Conservation (phyloP, 768 basidiomycete species). For the Galerina marginata region DNA sequence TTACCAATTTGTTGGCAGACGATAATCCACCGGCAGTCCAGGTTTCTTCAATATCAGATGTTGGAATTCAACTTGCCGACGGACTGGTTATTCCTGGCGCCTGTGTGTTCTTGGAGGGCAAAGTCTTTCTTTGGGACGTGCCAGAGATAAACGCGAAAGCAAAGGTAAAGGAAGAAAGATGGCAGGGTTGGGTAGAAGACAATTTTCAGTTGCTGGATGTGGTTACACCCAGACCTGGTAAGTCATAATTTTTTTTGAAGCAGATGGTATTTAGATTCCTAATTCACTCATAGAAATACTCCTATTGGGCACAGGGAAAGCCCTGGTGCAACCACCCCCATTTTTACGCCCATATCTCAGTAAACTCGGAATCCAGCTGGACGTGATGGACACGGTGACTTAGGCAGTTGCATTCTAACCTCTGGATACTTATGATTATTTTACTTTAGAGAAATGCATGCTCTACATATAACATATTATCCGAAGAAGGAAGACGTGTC, state of each 20-base stretch:
- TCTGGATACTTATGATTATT: background rate
- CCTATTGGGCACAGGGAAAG: slow-evolving; percentile 84
- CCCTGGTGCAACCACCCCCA: slow-evolving; percentile 71
- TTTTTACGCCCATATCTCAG: slow-evolving; percentile 69
- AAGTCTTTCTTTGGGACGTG: slow-evolving; percentile 91
- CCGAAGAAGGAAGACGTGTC: slow-evolving; percentile 92
- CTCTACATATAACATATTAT: slow-evolving; percentile 91
- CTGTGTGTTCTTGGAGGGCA: slow-evolving; percentile 84
- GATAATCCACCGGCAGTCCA: slow-evolving; percentile 73
- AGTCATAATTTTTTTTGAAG: slow-evolving; percentile 26
- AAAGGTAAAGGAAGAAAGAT: slow-evolving; percentile 38
- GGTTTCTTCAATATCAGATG: slow-evolving; percentile 65
- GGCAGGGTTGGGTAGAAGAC: slow-evolving; percentile 74
- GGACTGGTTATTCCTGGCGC: slow-evolving; percentile 80
- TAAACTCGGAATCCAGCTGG: slow-evolving; percentile 82
- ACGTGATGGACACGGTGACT: slow-evolving; percentile 87
- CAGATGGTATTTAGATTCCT: background rate
- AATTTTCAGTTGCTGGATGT: slow-evolving; percentile 83
- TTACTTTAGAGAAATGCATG: slow-evolving; percentile 81
- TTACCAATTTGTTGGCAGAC: slow-evolving; percentile 78
- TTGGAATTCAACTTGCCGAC: slow-evolving; percentile 75
- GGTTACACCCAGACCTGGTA: slow-evolving; percentile 87
- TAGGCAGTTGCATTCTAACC: background rate
- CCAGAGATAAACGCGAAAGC: slow-evolving; percentile 38
- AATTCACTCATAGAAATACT: slow-evolving; percentile 71